phyloP scores from a whole-genome alignment of 371 early-diverging fungal genomes.

The Mortierella sp. region DNA sequence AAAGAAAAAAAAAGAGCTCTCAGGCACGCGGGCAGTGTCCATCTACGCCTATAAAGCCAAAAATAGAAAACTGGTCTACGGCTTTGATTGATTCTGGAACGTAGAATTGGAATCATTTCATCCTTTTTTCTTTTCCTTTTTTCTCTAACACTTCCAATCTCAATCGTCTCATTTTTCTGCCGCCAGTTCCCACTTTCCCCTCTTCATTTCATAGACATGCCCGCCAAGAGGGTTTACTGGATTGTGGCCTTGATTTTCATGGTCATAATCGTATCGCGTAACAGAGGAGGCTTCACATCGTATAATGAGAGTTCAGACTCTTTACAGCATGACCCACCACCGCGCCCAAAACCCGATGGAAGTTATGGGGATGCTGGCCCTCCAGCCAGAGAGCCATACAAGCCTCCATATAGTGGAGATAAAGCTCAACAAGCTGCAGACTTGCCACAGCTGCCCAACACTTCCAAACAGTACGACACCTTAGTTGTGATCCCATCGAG shows the following conservation, averaged over 20 bases:
- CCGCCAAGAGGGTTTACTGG: conserved; percentile 32
- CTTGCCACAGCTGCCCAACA: conserved; percentile 37
- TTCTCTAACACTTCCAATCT: not conserved
- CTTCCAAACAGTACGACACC: conserved; percentile 60
- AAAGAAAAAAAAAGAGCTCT: not conserved
- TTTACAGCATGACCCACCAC: not conserved
- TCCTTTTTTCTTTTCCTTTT: not conserved
- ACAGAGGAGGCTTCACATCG: not conserved
- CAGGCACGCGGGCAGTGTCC: not conserved
- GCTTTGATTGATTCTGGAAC: not conserved
- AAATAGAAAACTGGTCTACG: not conserved
- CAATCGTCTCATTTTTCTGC: not conserved
- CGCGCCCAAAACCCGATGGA: not conserved
- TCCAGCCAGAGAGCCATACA: not conserved
- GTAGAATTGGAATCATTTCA: not conserved
- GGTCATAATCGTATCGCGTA: conserved; percentile 27
- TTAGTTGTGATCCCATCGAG: conserved; percentile 66
- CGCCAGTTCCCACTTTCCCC: not conserved
- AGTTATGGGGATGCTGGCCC: not conserved
- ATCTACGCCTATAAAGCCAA: not conserved
- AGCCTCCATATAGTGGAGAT: not conserved
- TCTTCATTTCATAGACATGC: conserved; percentile 20
- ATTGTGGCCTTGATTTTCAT: conserved; percentile 38
- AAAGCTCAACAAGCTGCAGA: not conserved
- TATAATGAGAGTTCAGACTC: not conserved